Base-by-base conservation (phyloP, 768 basidiomycete species). In the Boletus speciosus region DNA sequence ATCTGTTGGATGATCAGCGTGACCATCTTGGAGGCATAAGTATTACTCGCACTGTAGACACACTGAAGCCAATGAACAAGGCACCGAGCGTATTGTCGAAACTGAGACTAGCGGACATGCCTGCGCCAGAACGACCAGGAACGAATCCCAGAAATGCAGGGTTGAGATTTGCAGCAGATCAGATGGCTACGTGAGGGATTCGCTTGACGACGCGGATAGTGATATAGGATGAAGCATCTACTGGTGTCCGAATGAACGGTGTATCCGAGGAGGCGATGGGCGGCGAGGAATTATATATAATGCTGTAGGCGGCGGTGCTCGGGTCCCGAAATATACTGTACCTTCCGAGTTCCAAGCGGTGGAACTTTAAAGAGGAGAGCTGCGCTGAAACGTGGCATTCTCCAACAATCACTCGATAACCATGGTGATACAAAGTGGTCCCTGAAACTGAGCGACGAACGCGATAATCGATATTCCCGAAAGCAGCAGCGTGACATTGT, bases 1-100 rank as follows among this genome's bases (percentile, higher is more conserved):
- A 48, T 35, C 76, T 76, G 62, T 45, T 34, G 36, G 36, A 77
- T 61, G 45, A 66, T 73, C 58, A 76, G 55, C 11, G 2, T 7
- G 7, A 27, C 5, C 14, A 36, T 37, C 16, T 23, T 19, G 36
- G 27, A 32, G 19, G 43, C 9, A 38, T 25, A 31, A 19, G 3
- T 1, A 21, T 15, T 35, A 57, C 73, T 59, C 44, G 64, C 75
- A 66, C 45, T 38, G 66, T 61, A n/a, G 85, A 78, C 38, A 75
- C 67, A 1, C 78, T 75, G 56, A 83, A 84, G 32, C 85, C 85
- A 43, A 84, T 62, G 57, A 85, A 78, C 41, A 80, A 68, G 16
- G 84, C 83, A 35, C 85, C 85, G 15, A 86, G 75, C 1, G 85
- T 85, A 60, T 73, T 76, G 63, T 74, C 66, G 49, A 79, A 60